These are phyloP conservation scores for Lolium rigidum DNA, from an alignment of 176 grass and related monocot genomes.

Conservation along the genomic window DNA sequence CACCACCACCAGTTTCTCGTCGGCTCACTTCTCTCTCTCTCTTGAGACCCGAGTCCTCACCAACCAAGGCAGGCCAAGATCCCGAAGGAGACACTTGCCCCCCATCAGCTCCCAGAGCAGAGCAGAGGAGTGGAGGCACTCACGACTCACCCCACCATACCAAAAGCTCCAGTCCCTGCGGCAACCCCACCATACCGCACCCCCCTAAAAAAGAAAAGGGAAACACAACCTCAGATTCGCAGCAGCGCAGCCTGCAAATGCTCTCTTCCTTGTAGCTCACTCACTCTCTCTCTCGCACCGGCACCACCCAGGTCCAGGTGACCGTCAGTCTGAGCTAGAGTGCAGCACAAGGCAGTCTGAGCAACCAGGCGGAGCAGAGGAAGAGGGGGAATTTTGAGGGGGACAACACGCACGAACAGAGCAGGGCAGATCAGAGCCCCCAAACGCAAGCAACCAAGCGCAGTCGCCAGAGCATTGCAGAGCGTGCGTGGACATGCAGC, in stretches of 20 bases:
- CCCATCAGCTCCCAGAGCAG: not conserved
- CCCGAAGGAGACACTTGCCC: not conserved
- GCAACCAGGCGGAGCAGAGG: conserved; percentile 25
- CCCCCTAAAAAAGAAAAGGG: not conserved
- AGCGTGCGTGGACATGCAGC: conserved; percentile 44
- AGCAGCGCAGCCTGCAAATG: conserved; percentile 28
- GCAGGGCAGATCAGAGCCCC: conserved; percentile 42
- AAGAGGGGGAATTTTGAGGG: conserved; percentile 6
- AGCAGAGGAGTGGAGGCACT: not conserved
- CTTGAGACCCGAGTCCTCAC: conserved; percentile 1
- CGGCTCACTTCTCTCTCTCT: not conserved
- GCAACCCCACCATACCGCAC: not conserved
- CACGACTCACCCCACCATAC: conserved; percentile 9
- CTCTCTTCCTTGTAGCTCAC: conserved; percentile 7
- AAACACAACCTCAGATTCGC: conserved; percentile 19
- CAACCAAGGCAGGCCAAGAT: conserved; percentile 6
- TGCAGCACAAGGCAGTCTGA: conserved; percentile 36
- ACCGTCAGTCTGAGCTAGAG: conserved; percentile 19
- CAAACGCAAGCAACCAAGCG: conserved; percentile 46
- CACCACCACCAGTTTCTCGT: not conserved
- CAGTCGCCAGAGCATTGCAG: conserved; percentile 10
- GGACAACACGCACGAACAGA: not conserved
- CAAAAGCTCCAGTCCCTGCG: not conserved
- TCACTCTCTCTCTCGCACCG: not conserved
- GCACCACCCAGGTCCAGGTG: not conserved